A percentile compares a stretch with the other conserved stretches of the same genome.
Evolutionary conservation across 805 yeast species (phyloP).

Genomic region (Sugiyamaella floridensis): DNA sequence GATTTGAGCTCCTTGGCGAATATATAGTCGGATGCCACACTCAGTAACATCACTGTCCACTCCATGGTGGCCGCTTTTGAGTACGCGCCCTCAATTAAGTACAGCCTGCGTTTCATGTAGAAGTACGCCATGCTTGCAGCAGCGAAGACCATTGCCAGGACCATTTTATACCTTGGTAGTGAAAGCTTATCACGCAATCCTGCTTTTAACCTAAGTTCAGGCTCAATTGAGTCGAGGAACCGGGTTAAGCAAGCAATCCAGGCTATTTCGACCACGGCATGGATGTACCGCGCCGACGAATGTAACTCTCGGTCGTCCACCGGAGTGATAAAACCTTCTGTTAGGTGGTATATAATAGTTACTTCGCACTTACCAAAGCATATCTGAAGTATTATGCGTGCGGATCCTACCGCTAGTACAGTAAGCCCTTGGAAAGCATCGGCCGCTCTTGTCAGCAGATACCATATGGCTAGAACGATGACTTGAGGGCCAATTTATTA

Average conservation of each 20-base stretch:
- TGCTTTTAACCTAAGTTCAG: background rate
- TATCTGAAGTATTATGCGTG: background rate
- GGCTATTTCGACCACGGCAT: background rate
- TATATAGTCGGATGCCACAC: slow-evolving; percentile 68
- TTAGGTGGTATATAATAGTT: background rate
- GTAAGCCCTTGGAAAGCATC: background rate
- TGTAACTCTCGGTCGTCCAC: slow-evolving; percentile 23
- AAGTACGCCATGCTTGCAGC: slow-evolving; percentile 66
- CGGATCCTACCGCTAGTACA: background rate
- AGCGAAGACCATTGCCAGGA: slow-evolving; percentile 49
- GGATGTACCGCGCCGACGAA: slow-evolving; percentile 14
- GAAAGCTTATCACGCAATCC: slow-evolving; percentile 29
- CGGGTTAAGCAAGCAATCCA: background rate
- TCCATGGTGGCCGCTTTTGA: slow-evolving; percentile 77
- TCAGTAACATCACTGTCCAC: slow-evolving; percentile 70
- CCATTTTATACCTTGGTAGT: slow-evolving; percentile 39
- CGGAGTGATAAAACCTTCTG: slow-evolving; percentile 58
- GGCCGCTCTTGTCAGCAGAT: background rate
- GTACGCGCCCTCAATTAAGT: slow-evolving; percentile 68
- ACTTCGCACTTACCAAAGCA: background rate
- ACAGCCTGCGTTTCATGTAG: slow-evolving; percentile 74
- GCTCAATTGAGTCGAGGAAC: background rate
- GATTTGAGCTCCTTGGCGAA: slow-evolving; percentile 53
- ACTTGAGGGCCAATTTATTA: slow-evolving; percentile 58
- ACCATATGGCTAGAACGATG: slow-evolving; percentile 39